phyloP scores from a whole-genome alignment of 202 grass and related monocot species.

The Zoysia matrella region DNA sequence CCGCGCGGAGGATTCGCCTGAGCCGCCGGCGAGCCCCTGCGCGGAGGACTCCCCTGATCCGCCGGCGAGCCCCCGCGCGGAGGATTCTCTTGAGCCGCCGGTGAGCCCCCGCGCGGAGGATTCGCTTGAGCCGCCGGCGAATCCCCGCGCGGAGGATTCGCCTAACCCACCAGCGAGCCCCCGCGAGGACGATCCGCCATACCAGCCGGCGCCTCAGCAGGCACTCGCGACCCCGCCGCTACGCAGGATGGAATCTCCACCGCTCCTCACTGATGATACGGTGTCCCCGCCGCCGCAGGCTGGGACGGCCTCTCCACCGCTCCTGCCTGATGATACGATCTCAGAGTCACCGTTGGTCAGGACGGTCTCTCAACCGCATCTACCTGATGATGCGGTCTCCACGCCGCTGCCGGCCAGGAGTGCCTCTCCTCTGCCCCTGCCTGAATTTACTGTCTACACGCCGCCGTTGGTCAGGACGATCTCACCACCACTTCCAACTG shows the following conservation, averaged over 20 bases:
- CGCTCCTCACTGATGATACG: too few species aligned
- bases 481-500: conserved; percentile 36
- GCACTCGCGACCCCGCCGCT: too few species aligned
- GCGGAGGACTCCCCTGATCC: conserved; percentile 25
- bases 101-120: too few species aligned
- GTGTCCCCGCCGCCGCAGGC: neutral
- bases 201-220: too few species aligned
- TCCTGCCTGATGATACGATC: neutral
- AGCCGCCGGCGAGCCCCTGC: conserved; percentile 6
- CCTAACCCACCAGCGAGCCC: too few species aligned
- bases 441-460: too few species aligned
- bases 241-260: too few species aligned
- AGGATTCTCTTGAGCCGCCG: neutral
- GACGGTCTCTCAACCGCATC: neutral
- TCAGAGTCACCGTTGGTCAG: too few species aligned
- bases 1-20: conserved; percentile 20
- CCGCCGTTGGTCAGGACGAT: conserved; percentile 20
- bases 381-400: neutral
- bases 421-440: neutral
- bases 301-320: neutral
- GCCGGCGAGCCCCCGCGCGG: neutral
- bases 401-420: conserved; percentile 25
- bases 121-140: too few species aligned
- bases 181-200: too few species aligned
- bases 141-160: too few species aligned